A percentile compares a stretch with the other conserved stretches of the same genome.
These are phyloP conservation scores for Mucor mucedo DNA, from an alignment of 371 early-diverging fungal genomes.

Conservation along the genomic window DNA sequence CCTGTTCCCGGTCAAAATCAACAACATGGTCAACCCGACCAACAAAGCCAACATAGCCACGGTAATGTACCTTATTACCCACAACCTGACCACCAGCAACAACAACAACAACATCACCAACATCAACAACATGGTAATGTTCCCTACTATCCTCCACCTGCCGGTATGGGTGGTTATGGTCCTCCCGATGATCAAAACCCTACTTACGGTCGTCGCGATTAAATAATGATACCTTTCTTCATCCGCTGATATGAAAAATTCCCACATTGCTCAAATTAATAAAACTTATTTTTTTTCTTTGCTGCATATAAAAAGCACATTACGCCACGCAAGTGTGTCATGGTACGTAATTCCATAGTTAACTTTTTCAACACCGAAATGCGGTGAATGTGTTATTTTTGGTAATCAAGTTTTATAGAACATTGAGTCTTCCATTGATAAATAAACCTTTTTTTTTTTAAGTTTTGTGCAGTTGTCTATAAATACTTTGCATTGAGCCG, in stretches of 20 bases:
- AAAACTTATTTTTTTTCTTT: too few species aligned
- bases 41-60: neutral
- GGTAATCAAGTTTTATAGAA: too few species aligned
- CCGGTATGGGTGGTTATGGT: slow-evolving; percentile 26
- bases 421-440: too few species aligned
- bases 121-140: slow-evolving; percentile 3
- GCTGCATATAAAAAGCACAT: too few species aligned
- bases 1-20: slow-evolving; percentile 28
- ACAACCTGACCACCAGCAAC: neutral
- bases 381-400: too few species aligned
- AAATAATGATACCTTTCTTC: neutral
- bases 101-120: neutral
- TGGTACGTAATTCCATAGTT: too few species aligned
- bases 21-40: slow-evolving; percentile 2
- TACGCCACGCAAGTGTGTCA: too few species aligned
- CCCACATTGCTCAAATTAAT: too few species aligned
- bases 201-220: slow-evolving; percentile 4
- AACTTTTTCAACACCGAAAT: too few species aligned
- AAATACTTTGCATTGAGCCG: too few species aligned
- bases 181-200: slow-evolving; percentile 29
- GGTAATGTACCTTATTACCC: slow-evolving; percentile 13
- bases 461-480: too few species aligned
- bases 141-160: slow-evolving; percentile 22
- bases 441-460: too few species aligned
- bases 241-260: neutral